A percentile compares a stretch with the other conserved stretches of the same genome.
Conservation (phyloP, 225 moss, liverwort and hornwort species). For the Physcomitrellopsis africana region DNA sequence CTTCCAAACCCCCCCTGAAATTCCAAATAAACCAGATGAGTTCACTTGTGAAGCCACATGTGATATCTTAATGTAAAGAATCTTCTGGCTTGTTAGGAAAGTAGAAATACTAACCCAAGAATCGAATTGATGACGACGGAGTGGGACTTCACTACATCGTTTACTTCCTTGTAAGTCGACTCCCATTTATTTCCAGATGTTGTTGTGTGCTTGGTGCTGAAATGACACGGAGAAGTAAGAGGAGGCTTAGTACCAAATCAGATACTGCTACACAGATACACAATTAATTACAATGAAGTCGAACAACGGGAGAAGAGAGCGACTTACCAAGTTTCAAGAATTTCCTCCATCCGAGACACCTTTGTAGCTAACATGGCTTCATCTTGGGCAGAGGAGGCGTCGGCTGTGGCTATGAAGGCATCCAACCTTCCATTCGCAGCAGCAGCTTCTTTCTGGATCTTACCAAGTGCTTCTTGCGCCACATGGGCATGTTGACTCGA, state of each 20-base stretch:
- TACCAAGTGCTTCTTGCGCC: conserved; percentile 56
- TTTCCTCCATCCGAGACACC: conserved; percentile 70
- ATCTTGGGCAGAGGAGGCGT: conserved; percentile 55
- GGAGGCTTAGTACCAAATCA: not conserved
- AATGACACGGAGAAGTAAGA: conserved; percentile 5
- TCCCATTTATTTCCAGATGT: conserved; percentile 82
- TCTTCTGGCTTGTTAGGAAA: not conserved
- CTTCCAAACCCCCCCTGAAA: conserved; percentile 77
- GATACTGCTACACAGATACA: not conserved
- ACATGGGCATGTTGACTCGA: conserved; percentile 54
- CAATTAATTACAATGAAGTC: too few species aligned
- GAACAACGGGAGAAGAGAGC: not conserved
- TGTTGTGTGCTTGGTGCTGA: conserved; percentile 63
- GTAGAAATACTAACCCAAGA: conserved; percentile 51
- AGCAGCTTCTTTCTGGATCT: conserved; percentile 62
- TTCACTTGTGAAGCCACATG: too few species aligned
- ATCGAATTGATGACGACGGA: conserved; percentile 56
- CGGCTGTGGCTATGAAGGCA: conserved; percentile 59
- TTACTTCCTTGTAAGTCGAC: conserved; percentile 56
- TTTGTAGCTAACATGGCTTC: conserved; percentile 55
- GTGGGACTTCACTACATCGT: conserved; percentile 59
- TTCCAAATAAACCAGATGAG: too few species aligned
- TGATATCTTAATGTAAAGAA: too few species aligned
- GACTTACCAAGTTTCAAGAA: conserved; percentile 68
- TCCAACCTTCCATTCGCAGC: conserved; percentile 54